A percentile compares a stretch with the other conserved stretches of the same genome.
phyloP scores from a whole-genome alignment of 2,329 filamentous ascomycete species.

The Alternaria sp. region DNA sequence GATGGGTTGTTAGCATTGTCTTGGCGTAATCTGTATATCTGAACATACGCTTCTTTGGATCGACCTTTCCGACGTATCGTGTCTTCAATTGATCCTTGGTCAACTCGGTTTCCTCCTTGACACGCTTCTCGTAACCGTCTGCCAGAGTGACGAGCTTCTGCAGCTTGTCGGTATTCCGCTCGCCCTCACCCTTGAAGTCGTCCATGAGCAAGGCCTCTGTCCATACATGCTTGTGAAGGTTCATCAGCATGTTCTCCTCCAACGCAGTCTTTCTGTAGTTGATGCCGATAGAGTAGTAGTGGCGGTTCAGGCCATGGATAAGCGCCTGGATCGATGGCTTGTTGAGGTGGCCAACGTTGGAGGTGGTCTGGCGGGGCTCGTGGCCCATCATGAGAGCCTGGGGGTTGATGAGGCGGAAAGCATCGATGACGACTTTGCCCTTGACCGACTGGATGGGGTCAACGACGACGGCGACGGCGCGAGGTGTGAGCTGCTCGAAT shows the following conservation, averaged over 20 bases:
- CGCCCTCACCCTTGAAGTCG: conserved; percentile 85
- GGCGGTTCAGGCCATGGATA: conserved; percentile 95
- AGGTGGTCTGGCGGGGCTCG: conserved; percentile 96
- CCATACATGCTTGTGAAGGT: conserved; percentile 99
- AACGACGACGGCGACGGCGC: conserved; percentile 96
- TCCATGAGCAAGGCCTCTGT: conserved; percentile 97
- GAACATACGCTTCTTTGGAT: conserved; percentile 89
- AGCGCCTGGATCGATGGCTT: conserved; percentile 99
- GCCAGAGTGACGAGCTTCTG: conserved; percentile 86
- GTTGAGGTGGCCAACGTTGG: conserved; percentile 96
- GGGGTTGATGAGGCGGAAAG: conserved; percentile 97
- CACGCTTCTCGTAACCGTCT: conserved; percentile 97
- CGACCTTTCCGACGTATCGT: conserved; percentile 97
- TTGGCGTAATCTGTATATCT: background rate
- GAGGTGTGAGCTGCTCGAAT: conserved; percentile 97
- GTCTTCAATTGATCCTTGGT: conserved; percentile 98
- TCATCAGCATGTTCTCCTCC: conserved; percentile 99
- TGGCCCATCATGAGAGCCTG: conserved; percentile 98
- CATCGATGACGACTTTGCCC: conserved; percentile 99
- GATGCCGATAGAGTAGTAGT: conserved; percentile 99
- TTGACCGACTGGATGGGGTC: conserved; percentile 99
- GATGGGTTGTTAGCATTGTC: conserved; percentile 24
- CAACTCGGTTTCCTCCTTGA: conserved; percentile 97
- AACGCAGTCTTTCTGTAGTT: conserved; percentile 97
- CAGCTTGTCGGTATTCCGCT: conserved; percentile 86